phyloP scores from a whole-genome alignment of 2,329 filamentous ascomycete genomes.

The Lasiodiplodia theobromae region DNA sequence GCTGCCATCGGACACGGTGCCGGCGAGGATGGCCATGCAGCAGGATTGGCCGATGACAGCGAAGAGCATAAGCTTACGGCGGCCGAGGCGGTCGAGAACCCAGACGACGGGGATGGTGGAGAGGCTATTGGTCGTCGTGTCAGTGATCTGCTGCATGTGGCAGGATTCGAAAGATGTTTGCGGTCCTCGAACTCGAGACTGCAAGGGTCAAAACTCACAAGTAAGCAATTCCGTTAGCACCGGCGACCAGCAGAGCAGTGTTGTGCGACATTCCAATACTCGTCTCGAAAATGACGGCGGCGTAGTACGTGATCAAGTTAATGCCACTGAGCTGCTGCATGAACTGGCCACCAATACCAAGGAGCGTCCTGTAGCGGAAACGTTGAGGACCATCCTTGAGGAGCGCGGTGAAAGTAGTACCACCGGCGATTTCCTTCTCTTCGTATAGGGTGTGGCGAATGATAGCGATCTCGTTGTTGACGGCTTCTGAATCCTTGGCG shows the following conservation, averaged over 20 bases:
- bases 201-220: constrained; percentile 38
- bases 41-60: constrained; percentile 37
- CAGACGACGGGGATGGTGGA: constrained; percentile 45
- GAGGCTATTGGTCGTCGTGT: constrained; percentile 31
- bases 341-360: constrained; percentile 53
- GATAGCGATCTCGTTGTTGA: constrained; percentile 41
- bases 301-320: constrained; percentile 43
- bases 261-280: constrained; percentile 54
- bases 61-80: constrained; percentile 41
- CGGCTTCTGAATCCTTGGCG: constrained; percentile 36
- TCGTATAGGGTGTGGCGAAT: constrained; percentile 52
- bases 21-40: constrained; percentile 55
- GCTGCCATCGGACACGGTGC: constrained; percentile 42
- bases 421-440: constrained; percentile 48
- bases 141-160: constrained; percentile 30
- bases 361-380: constrained; percentile 50
- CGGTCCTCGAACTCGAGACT: neutral
- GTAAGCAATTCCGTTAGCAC: constrained; percentile 53
- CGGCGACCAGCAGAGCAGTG: constrained; percentile 43
- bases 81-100: constrained; percentile 47
- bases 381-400: constrained; percentile 54
- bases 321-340: constrained; percentile 50
- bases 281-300: constrained; percentile 55
- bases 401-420: constrained; percentile 46
- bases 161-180: neutral